These are phyloP conservation scores for Termitomyces sp. DNA, from an alignment of 768 basidiomycete species.

Conservation along the genomic window DNA sequence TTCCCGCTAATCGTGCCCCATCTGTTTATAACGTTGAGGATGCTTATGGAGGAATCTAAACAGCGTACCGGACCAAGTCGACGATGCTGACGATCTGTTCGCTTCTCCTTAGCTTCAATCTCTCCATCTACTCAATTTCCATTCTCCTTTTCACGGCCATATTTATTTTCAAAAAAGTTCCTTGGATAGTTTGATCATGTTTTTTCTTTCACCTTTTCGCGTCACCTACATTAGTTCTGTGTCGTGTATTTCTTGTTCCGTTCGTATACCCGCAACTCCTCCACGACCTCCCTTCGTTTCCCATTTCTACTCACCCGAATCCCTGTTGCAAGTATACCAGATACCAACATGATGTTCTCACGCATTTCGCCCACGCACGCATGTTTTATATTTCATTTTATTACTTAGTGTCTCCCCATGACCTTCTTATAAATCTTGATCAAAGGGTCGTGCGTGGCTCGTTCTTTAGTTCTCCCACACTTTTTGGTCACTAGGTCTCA, in stretches of 20 bases:
- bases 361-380: constrained; percentile 6
- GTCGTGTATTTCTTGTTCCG: background rate
- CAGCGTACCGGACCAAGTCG: constrained; percentile 3
- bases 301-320: background rate
- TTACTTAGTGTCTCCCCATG: background rate
- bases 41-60: constrained; percentile 30
- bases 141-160: background rate
- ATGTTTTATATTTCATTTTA: background rate
- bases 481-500: background rate
- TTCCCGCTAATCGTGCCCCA: constrained; percentile 15
- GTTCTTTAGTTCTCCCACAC: background rate
- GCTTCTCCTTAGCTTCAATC: background rate
- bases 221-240: background rate
- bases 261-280: constrained; percentile 1
- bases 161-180: constrained; percentile 1
- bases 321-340: constrained; percentile 10
- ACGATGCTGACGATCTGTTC: constrained; percentile 4
- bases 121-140: background rate
- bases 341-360: constrained; percentile 8
- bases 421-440: constrained; percentile 6
- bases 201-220: background rate
- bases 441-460: constrained; percentile 7
- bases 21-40: constrained; percentile 22
- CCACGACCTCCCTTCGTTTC: background rate
- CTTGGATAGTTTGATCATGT: background rate